Evolutionary conservation across 164 flowering plant genomes (phyloP).

Genomic region (Vitis riparia): DNA sequence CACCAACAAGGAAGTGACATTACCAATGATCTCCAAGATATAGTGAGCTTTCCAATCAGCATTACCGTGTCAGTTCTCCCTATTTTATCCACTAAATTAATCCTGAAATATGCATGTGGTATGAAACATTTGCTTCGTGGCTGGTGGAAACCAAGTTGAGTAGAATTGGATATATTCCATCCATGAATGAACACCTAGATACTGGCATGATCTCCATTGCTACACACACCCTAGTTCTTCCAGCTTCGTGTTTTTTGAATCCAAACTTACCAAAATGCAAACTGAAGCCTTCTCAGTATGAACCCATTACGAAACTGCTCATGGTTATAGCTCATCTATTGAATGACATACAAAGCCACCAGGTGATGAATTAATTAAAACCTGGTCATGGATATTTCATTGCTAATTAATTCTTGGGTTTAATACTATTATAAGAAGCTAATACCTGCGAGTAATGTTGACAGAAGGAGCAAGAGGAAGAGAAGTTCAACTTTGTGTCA

Average conservation of each 20-base stretch:
- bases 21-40: conserved; percentile 14
- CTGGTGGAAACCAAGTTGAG: conserved; percentile 39
- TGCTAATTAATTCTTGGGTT: too few species aligned
- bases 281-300: conserved; percentile 11
- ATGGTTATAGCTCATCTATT: conserved; percentile 36
- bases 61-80: not conserved
- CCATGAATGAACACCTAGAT: conserved; percentile 32
- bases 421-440: not conserved
- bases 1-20: conserved; percentile 20
- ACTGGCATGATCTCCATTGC: conserved; percentile 39
- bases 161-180: conserved; percentile 19
- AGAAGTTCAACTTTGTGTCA: conserved; percentile 34
- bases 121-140: conserved; percentile 40
- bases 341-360: conserved; percentile 29
- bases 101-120: conserved; percentile 14
- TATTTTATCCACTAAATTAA: not conserved
- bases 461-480: conserved; percentile 47
- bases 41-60: conserved; percentile 13
- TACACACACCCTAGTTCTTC: conserved; percentile 26
- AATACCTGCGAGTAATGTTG: not conserved
- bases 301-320: conserved; percentile 27
- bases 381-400: not conserved
- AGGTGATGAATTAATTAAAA: conserved; percentile 19
- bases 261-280: conserved; percentile 6
- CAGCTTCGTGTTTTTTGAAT: conserved; percentile 12